A percentile compares a stretch with the other conserved stretches of the same genome.
Conservation (phyloP, 1,284 basidiomycete species). For the Pisolithus thermaeus region DNA sequence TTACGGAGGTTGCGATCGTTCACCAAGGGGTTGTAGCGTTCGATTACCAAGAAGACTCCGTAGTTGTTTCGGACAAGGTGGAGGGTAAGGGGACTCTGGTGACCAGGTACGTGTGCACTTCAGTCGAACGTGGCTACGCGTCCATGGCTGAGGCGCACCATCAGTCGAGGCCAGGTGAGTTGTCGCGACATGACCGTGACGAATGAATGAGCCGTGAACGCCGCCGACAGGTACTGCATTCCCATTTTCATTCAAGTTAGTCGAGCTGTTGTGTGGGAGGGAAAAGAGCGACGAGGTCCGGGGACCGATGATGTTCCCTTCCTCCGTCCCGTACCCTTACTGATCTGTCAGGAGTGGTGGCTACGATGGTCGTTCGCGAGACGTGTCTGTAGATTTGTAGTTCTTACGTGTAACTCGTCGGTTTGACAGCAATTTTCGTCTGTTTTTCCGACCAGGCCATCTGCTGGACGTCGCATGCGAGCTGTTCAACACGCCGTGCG, state of each 20-base stretch:
- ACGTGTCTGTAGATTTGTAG: not conserved
- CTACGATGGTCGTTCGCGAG: slow-evolving; percentile 8
- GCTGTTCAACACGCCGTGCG: slow-evolving; percentile 19
- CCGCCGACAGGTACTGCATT: slow-evolving; percentile 59
- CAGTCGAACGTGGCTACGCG: not conserved
- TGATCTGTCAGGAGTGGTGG: slow-evolving; percentile 9
- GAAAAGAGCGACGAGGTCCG: slow-evolving; percentile 64
- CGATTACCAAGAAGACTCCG: slow-evolving; percentile 71
- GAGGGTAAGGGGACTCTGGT: slow-evolving; percentile 52
- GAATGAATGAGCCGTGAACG: not conserved
- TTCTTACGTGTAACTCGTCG: not conserved
- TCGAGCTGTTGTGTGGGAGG: slow-evolving; percentile 62
- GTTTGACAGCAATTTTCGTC: slow-evolving; percentile 5
- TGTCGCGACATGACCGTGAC: not conserved
- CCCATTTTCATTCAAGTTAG: slow-evolving; percentile 68
- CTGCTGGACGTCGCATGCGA: slow-evolving; percentile 23
- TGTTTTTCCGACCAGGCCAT: slow-evolving; percentile 3
- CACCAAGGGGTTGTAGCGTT: slow-evolving; percentile 46
- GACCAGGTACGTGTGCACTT: slow-evolving; percentile 51
- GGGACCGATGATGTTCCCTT: slow-evolving; percentile 76
- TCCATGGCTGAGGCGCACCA: slow-evolving; percentile 3
- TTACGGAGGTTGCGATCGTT: too few relatives aligned
- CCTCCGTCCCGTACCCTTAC: slow-evolving; percentile 38
- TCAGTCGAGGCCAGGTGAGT: slow-evolving; percentile 69
- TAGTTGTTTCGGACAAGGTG: slow-evolving; percentile 53